phyloP scores from a whole-genome alignment of 352 stramenopile genomes.

The Phytopythium aichiense region DNA sequence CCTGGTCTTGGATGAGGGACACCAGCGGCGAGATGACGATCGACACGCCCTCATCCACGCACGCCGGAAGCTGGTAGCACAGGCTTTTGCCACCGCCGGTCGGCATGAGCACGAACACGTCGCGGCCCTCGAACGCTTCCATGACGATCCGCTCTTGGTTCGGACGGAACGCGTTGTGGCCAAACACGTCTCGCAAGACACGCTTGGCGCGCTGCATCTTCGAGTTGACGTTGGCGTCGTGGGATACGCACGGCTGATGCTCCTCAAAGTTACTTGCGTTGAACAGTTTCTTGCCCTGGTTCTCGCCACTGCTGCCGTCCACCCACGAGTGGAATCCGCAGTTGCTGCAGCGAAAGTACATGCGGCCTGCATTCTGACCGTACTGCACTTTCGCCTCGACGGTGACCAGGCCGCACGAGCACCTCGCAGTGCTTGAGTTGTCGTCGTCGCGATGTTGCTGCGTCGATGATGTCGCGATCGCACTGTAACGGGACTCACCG shows the following conservation, averaged over 20 bases:
- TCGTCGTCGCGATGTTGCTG: constrained; percentile 6
- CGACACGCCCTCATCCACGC: constrained; percentile 88
- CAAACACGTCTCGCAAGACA: constrained; percentile 90
- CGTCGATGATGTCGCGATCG: constrained; percentile 2
- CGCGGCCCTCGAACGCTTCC: constrained; percentile 86
- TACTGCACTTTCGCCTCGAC: constrained; percentile 57
- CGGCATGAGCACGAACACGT: constrained; percentile 99
- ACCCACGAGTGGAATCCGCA: constrained; percentile 80
- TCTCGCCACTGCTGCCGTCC: constrained; percentile 25
- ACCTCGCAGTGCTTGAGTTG: constrained; percentile 25
- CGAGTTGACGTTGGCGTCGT: constrained; percentile 40
- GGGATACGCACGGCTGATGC: constrained; percentile 36
- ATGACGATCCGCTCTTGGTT: constrained; percentile 95
- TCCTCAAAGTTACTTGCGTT: constrained; percentile 7
- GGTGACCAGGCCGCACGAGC: constrained; percentile 63
- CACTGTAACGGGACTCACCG: constrained; percentile 5
- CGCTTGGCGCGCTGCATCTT: constrained; percentile 73
- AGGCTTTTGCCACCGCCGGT: constrained; percentile 98
- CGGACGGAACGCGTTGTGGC: constrained; percentile 92
- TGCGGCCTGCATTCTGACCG: constrained; percentile 52
- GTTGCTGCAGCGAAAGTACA: constrained; percentile 68
- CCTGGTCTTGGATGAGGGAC: constrained; percentile 99
- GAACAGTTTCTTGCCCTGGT: constrained; percentile 8
- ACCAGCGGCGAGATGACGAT: constrained; percentile 98
- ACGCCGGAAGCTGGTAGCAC: constrained; percentile 96